Conservation (phyloP, 805 yeast species). For the Barnettozyma vustinii region DNA sequence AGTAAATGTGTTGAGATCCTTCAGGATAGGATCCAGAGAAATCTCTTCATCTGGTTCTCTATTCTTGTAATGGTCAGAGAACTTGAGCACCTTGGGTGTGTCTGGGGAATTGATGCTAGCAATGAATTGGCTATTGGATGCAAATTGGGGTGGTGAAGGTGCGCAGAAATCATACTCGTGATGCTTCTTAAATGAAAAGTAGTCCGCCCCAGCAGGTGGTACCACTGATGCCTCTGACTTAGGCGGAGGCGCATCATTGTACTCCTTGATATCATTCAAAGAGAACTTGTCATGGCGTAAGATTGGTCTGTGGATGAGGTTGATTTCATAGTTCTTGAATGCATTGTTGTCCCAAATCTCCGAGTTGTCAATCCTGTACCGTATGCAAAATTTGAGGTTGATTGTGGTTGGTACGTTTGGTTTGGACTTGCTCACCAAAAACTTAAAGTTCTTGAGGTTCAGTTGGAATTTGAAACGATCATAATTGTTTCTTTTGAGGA, state of each 20-base stretch:
- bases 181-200: constrained; percentile 6
- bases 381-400: constrained; percentile 43
- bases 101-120: constrained; percentile 22
- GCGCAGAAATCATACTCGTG: neutral
- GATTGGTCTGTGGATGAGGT: constrained; percentile 1
- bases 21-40: constrained; percentile 11
- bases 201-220: neutral
- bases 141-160: neutral
- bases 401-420: constrained; percentile 4
- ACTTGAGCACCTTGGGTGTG: constrained; percentile 22
- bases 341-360: constrained; percentile 81
- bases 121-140: constrained; percentile 15
- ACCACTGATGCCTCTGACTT: neutral
- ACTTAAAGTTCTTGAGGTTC: constrained; percentile 34
- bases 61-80: neutral
- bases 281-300: constrained; percentile 11
- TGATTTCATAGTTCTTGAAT: constrained; percentile 50
- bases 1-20: constrained; percentile 8
- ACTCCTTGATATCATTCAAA: constrained; percentile 14
- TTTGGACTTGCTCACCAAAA: constrained; percentile 9
- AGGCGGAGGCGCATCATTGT: neutral
- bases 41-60: constrained; percentile 7
- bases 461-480: constrained; percentile 72
- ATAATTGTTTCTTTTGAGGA: constrained; percentile 44
- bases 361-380: constrained; percentile 32